A percentile compares a stretch with the other conserved stretches of the same genome.
These are phyloP conservation scores for Dioscorea alata DNA, from an alignment of 106 monocot genomes.

Conservation along the genomic window DNA sequence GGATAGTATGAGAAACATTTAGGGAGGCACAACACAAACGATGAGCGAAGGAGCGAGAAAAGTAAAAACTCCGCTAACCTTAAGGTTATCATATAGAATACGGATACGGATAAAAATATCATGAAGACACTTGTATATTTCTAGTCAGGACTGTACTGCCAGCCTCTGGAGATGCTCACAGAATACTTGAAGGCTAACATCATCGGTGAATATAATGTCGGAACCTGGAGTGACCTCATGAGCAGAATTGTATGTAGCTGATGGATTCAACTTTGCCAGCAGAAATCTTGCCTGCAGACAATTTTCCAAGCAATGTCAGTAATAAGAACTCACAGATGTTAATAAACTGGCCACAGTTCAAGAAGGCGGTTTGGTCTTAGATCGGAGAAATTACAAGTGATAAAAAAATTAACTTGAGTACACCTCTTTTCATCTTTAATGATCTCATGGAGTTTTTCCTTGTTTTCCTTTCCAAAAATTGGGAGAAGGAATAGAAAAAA, in stretches of 20 bases:
- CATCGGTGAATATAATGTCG: constrained; percentile 93
- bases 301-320: background rate
- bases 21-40: background rate
- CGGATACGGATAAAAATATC: background rate
- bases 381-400: no score
- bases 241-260: constrained; percentile 82
- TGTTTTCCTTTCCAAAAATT: no score
- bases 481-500: no score
- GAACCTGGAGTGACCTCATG: constrained; percentile 78
- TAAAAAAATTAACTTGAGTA: no score
- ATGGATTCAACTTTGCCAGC: constrained; percentile 95
- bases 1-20: background rate
- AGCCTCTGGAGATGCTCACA: constrained; percentile 91
- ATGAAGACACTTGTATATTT: background rate
- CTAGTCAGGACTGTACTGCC: constrained; percentile 78
- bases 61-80: background rate
- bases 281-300: constrained; percentile 87
- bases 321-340: no score
- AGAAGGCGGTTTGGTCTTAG: no score
- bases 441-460: no score
- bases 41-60: background rate
- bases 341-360: no score
- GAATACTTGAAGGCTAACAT: constrained; percentile 97
- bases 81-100: background rate
- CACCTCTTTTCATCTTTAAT: no score